Percentiles rank a stretch among this genome's conserved stretches.
These are phyloP conservation scores for Yamadazyma diddensiae DNA, from an alignment of 1,139 yeast genomes.

Conservation along the genomic window DNA sequence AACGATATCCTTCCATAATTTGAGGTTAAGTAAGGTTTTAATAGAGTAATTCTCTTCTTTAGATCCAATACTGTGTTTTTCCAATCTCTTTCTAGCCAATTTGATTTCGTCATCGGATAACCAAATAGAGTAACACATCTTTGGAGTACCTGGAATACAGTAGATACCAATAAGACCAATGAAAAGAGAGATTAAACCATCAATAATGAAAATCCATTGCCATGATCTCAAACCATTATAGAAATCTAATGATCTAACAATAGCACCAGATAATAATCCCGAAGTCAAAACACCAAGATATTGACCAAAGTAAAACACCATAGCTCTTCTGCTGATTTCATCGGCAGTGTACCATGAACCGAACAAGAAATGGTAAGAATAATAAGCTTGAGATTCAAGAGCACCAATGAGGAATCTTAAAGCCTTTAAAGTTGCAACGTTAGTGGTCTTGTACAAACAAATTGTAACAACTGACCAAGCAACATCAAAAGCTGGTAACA, in stretches of 20 bases:
- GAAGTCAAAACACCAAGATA: slow-evolving; percentile 60
- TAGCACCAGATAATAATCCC: slow-evolving; percentile 63
- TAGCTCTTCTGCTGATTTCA: slow-evolving; percentile 60
- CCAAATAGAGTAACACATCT: slow-evolving; percentile 52
- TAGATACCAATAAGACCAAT: slow-evolving; percentile 64
- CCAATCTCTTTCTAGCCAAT: slow-evolving; percentile 57
- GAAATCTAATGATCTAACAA: slow-evolving; percentile 47
- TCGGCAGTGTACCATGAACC: slow-evolving; percentile 59
- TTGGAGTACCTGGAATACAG: slow-evolving; percentile 69
- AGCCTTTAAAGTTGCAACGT: slow-evolving; percentile 50
- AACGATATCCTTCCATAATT: slow-evolving; percentile 49
- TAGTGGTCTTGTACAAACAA: slow-evolving; percentile 45
- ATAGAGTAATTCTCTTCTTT: slow-evolving; percentile 25
- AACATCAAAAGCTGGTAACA: slow-evolving; percentile 57
- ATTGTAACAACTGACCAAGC: slow-evolving; percentile 69
- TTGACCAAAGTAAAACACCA: slow-evolving; percentile 59
- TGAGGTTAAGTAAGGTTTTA: slow-evolving; percentile 27
- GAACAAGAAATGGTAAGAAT: slow-evolving; percentile 58
- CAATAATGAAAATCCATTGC: slow-evolving; percentile 75
- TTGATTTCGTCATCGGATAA: slow-evolving; percentile 63
- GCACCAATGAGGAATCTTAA: slow-evolving; percentile 61
- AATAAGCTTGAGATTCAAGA: slow-evolving; percentile 59
- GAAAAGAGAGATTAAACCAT: slow-evolving; percentile 57
- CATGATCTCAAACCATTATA: slow-evolving; percentile 55
- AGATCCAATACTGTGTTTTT: slow-evolving; percentile 36